Conservation (phyloP, 2,329 filamentous ascomycete genomes). For the Ophiognomonia clavigignenti-juglandacearum region DNA sequence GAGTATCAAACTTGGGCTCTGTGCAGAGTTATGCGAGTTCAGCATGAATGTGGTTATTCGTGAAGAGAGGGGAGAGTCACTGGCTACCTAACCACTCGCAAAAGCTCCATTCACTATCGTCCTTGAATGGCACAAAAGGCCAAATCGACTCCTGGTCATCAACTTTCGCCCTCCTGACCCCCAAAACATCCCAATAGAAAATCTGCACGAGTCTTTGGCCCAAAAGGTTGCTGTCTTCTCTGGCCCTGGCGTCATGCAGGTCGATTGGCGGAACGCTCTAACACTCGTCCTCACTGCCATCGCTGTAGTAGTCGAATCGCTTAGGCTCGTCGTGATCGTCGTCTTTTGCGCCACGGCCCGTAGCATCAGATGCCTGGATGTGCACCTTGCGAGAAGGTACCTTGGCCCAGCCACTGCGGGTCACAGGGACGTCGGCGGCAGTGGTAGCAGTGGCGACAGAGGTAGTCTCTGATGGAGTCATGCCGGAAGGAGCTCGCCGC, state of each 20-base stretch:
- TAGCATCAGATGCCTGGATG: background rate
- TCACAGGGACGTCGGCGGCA: background rate
- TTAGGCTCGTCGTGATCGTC: background rate
- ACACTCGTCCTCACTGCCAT: conserved; percentile 1
- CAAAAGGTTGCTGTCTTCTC: background rate
- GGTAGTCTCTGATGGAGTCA: conserved; percentile 5
- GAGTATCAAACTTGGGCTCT: background rate
- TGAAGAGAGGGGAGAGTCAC: too few species aligned
- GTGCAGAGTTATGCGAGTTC: too few species aligned
- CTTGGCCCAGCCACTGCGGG: conserved; percentile 19
- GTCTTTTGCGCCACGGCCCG: background rate
- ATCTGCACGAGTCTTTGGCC: background rate
- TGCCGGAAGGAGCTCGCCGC: conserved; percentile 1
- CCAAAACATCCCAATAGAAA: too few species aligned
- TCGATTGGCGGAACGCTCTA: background rate
- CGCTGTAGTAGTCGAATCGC: background rate
- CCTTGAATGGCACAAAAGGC: too few species aligned
- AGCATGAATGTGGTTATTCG: too few species aligned
- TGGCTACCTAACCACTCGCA: background rate
- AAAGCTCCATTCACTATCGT: too few species aligned
- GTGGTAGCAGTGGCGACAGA: background rate
- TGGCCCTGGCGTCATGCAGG: background rate
- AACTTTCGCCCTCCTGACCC: too few species aligned
- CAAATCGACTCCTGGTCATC: too few species aligned
- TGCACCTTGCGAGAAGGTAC: conserved; percentile 8